phyloP scores from a whole-genome alignment of 1,284 basidiomycete genomes.

The Sphagnurus paluster region DNA sequence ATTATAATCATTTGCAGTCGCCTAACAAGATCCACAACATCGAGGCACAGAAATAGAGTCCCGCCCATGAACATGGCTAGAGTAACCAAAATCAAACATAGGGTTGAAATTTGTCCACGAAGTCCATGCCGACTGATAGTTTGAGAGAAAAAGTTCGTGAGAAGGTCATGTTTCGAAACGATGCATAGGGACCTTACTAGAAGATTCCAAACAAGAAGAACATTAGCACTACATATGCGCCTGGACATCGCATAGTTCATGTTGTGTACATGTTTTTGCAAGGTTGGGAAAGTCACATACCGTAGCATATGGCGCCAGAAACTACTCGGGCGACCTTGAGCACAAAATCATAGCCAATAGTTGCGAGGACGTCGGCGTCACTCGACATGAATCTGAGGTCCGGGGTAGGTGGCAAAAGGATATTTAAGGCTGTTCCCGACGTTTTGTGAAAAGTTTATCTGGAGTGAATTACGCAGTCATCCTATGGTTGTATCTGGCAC shows the following conservation, averaged over 20 bases:
- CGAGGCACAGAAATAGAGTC: slow-evolving; percentile 23
- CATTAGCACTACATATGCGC: slow-evolving; percentile 20
- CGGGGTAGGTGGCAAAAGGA: too few relatives aligned
- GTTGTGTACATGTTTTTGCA: background rate
- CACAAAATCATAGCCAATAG: slow-evolving; percentile 17
- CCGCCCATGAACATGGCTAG: slow-evolving; percentile 24
- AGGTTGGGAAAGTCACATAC: slow-evolving; percentile 4
- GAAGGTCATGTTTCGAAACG: background rate
- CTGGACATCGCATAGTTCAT: slow-evolving; percentile 7
- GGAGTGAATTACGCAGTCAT: too few relatives aligned
- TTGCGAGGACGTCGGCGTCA: slow-evolving; percentile 14
- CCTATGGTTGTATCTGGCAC: too few relatives aligned
- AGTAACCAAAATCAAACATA: slow-evolving; percentile 19
- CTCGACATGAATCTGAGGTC: slow-evolving; percentile 11
- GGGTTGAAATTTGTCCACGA: slow-evolving; percentile 11
- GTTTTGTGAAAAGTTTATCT: too few relatives aligned
- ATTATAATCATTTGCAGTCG: slow-evolving; percentile 26
- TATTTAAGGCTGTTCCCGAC: too few relatives aligned
- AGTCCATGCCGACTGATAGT: slow-evolving; percentile 10
- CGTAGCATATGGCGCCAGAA: slow-evolving; percentile 20
- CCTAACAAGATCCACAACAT: slow-evolving; percentile 23
- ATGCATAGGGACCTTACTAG: slow-evolving; percentile 11
- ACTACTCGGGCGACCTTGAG: slow-evolving; percentile 21
- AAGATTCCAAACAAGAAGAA: slow-evolving; percentile 15
- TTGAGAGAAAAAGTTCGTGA: background rate